These are phyloP conservation scores for Hemisphaericaspora nanyangensis DNA, from an alignment of 805 yeast genomes.

Conservation along the genomic window DNA sequence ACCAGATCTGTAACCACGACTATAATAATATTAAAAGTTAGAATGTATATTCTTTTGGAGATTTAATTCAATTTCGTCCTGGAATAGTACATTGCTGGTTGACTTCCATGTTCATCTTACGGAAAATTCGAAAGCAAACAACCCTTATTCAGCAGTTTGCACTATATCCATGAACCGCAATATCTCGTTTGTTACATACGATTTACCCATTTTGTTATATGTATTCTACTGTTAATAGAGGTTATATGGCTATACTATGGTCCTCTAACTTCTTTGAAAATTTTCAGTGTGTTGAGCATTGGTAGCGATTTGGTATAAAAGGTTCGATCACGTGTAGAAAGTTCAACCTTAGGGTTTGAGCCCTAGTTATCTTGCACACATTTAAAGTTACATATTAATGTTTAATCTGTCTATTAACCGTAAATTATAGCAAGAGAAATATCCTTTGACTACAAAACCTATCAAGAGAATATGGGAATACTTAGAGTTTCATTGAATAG, in stretches of 20 bases:
- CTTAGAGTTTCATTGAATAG: too few relatives aligned
- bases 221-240: not conserved
- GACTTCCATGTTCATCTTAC: too few relatives aligned
- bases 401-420: not conserved
- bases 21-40: slow-evolving; percentile 1
- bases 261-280: not conserved
- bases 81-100: too few relatives aligned
- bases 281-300: not conserved
- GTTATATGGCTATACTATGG: not conserved
- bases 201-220: slow-evolving; percentile 24
- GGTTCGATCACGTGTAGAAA: too few relatives aligned
- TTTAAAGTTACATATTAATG: not conserved
- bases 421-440: not conserved
- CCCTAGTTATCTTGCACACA: not conserved
- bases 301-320: not conserved
- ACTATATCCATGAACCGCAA: too few relatives aligned
- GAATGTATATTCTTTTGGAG: too few relatives aligned
- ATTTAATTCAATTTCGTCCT: too few relatives aligned
- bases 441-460: too few relatives aligned
- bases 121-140: too few relatives aligned
- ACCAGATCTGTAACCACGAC: slow-evolving; percentile 99
- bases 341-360: not conserved
- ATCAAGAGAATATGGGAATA: too few relatives aligned
- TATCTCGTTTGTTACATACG: slow-evolving; percentile 25
- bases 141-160: too few relatives aligned